Evolutionary conservation across 768 basidiomycete species (phyloP).

Genomic region (Cubamyces lactineus): DNA sequence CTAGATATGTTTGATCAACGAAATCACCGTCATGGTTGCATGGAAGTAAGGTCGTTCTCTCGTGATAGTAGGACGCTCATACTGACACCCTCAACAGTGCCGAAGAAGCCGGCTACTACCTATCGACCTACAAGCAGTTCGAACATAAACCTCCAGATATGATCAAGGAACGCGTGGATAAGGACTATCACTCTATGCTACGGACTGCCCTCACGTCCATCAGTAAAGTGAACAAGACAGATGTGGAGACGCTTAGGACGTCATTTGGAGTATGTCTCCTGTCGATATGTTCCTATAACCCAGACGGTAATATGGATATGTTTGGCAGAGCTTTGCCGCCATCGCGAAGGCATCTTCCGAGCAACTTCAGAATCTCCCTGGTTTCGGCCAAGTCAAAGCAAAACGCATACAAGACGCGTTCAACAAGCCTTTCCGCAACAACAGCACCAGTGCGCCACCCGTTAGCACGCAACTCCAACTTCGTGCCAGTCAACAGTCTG

Average conservation of each 20-base stretch:
- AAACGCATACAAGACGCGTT: slow-evolving; percentile 90
- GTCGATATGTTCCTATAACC: slow-evolving; percentile 5
- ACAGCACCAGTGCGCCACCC: slow-evolving; percentile 53
- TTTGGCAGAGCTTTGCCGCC: slow-evolving; percentile 76
- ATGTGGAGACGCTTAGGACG: slow-evolving; percentile 88
- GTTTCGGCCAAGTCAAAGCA: slow-evolving; percentile 93
- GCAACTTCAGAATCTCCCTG: slow-evolving; percentile 82
- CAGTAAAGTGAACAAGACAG: slow-evolving; percentile 95
- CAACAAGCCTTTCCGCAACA: slow-evolving; percentile 82
- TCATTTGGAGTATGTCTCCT: slow-evolving; percentile 80
- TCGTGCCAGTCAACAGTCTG: slow-evolving; percentile 5
- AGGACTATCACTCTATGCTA: slow-evolving; percentile 81
- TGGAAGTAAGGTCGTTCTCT: slow-evolving; percentile 67
- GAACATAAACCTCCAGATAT: slow-evolving; percentile 92
- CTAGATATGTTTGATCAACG: slow-evolving; percentile 87
- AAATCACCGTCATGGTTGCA: slow-evolving; percentile 88
- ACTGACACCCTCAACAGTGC: slow-evolving; percentile 48
- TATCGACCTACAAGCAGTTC: slow-evolving; percentile 89
- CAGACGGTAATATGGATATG: neutral
- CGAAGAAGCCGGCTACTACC: slow-evolving; percentile 92
- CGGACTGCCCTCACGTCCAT: slow-evolving; percentile 85
- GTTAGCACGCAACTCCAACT: slow-evolving; percentile 23
- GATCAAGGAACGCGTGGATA: slow-evolving; percentile 94
- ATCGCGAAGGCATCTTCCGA: slow-evolving; percentile 76
- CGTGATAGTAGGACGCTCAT: neutral